A percentile compares a stretch with the other conserved stretches of the same genome.
Evolutionary conservation across 2,329 filamentous ascomycete genomes (phyloP).

Genomic region (Drechmeria coniospora): DNA sequence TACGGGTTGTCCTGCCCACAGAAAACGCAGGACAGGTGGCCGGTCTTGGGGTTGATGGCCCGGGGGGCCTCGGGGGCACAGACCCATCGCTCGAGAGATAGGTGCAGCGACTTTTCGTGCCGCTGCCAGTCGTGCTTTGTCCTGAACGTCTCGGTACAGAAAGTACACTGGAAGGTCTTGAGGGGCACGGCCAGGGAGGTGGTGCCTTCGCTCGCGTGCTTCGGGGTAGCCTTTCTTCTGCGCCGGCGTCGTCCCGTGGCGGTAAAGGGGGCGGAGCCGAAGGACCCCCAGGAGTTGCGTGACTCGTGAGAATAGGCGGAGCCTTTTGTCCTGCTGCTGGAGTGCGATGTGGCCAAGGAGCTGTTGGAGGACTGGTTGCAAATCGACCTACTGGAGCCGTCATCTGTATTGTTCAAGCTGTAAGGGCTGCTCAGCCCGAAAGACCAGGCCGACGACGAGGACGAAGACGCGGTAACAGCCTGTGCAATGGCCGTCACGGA

Average conservation of each 20-base stretch:
- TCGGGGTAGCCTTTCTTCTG: constrained; percentile 25
- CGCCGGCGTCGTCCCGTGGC: constrained; percentile 32
- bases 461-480: constrained; percentile 38
- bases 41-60: constrained; percentile 43
- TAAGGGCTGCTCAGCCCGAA: constrained; percentile 43
- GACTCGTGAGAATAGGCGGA: constrained; percentile 45
- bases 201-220: constrained; percentile 18
- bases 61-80: constrained; percentile 43
- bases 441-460: constrained; percentile 32
- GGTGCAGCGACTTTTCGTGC: constrained; percentile 52
- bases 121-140: constrained; percentile 57
- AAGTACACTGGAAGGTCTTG: constrained; percentile 51
- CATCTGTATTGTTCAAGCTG: constrained; percentile 42
- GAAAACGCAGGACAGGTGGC: constrained; percentile 41
- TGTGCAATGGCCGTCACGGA: constrained; percentile 42
- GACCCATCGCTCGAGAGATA: constrained; percentile 51
- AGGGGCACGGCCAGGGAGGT: constrained; percentile 24
- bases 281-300: constrained; percentile 38
- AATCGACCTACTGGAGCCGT: constrained; percentile 41
- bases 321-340: constrained; percentile 40
- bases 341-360: constrained; percentile 45
- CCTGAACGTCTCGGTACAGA: constrained; percentile 52
- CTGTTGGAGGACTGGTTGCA: constrained; percentile 45
- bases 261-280: constrained; percentile 26
- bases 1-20: constrained; percentile 41